A percentile compares a stretch with the other conserved stretches of the same genome.
phyloP scores from a whole-genome alignment of 1,139 yeast genomes.

The Yamadazyma epiphylla region DNA sequence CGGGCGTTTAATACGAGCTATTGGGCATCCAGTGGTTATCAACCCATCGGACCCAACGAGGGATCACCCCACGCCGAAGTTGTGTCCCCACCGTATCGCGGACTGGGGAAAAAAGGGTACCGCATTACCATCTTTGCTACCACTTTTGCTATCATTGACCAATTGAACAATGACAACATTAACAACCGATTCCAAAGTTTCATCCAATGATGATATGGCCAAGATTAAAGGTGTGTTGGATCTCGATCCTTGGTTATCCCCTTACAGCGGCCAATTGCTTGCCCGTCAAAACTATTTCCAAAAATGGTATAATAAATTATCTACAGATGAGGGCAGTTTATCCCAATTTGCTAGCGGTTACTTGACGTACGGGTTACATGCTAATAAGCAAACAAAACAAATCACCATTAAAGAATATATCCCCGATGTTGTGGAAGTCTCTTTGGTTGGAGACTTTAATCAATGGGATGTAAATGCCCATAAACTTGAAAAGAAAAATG shows the following conservation, averaged over 20 bases:
- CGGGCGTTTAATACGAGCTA: too few species aligned
- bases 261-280: slow-evolving; percentile 55
- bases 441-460: slow-evolving; percentile 87
- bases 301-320: slow-evolving; percentile 41
- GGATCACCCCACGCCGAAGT: too few species aligned
- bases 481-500: slow-evolving; percentile 48
- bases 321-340: slow-evolving; percentile 45
- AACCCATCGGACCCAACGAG: too few species aligned
- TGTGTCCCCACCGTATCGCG: too few species aligned
- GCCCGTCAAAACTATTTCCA: slow-evolving; percentile 49
- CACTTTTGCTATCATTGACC: too few species aligned
- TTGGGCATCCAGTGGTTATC: too few species aligned
- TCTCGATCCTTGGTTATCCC: slow-evolving; percentile 85
- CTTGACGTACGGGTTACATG: slow-evolving; percentile 72
- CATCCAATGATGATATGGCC: too few species aligned
- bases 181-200: too few species aligned
- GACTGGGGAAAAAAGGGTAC: too few species aligned
- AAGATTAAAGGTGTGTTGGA: slow-evolving; percentile 58
- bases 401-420: slow-evolving; percentile 79
- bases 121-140: too few species aligned
- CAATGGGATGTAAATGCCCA: slow-evolving; percentile 67
- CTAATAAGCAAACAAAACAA: slow-evolving; percentile 45
- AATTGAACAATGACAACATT: too few species aligned
- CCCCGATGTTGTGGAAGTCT: slow-evolving; percentile 76
- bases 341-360: slow-evolving; percentile 57